Evolutionary conservation across 164 flowering plant species (phyloP), one percentile per base, ranked within the genome.

Genomic region (Chloranthus sessilifolius): DNA sequence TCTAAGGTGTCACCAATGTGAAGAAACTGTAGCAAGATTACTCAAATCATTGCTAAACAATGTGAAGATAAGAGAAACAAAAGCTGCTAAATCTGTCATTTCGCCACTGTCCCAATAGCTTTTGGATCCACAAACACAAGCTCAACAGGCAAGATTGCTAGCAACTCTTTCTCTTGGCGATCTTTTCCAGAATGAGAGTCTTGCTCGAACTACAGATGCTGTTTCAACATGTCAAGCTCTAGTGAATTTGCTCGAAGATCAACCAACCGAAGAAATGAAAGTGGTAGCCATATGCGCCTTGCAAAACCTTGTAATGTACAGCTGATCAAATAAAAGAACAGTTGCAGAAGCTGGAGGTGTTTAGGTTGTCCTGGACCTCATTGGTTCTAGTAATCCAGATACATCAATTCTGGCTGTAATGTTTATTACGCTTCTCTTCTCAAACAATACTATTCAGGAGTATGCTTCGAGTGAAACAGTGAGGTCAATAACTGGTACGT

Each of bases 281-380:
- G 83, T 84, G 23, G 88, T 84, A 23, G 88, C 88, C 4, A 76
- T 84, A 33, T 84, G 94, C 61, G 84, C 94, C 5, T 63, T 84
- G 70, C 94, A 84, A 61, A 84, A 84, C 61, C 86, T 84, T 60
- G 94, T 84, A 5, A 84, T 76, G 88, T 68, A 69, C 62, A 82
- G 86, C 57, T 57, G 86, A 22, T 74, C 88, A 44, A 84, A 89
- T 59, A 89, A 86, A 69, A 79, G 97, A 67, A 95, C 97, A 10
- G 97, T 89, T 53, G 97, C 97, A 11, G 97, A 89, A 68, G 95
- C 97, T 42, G 90, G 97, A 43, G 97, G 97, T 27, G 88, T 89
- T 55, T 94, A 86, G 65, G 90, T 86, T 58, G 81, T 89, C 47
- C 67, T 86, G 67, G 97, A 89, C 68, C 74, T 89, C 52, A 80